Evolutionary conservation across 108 stramenopile species (phyloP), one percentile per base, ranked within the genome.

Genomic region (Pseudonitzschia pungens): DNA sequence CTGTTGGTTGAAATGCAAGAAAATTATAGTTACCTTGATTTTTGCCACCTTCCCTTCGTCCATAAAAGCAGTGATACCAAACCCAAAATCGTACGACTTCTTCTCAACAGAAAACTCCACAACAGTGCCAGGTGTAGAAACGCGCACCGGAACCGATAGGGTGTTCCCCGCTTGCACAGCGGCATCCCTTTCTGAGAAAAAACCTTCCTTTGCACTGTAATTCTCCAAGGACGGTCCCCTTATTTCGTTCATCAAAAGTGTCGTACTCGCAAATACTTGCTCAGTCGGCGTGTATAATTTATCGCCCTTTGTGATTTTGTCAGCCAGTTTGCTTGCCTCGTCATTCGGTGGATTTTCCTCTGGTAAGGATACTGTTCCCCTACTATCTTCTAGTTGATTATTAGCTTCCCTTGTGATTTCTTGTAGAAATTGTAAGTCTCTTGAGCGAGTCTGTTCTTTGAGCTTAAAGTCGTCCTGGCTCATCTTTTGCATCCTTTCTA

Each of bases 31-130:
- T 16, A 65, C 64, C 64, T 41, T 65, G 16, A 65, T 42, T 65
- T 65, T 65, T 65, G 42, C 42, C 41, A 43, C 64, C 36, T 41
- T 31, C 22, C 64, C 64, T 41, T 40, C 22, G 29, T 65, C 64
- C 40, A 65, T 16, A 20, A 65, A 65, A 12, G 64, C 64, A 5
- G 18, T n/a, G 10, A 65, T 65, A 41, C 64, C 64, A 43, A 65
- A 65, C 20, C 20, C 18, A 16, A 65, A 65, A 43, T 65, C 64
- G 42, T 65, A 65, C 42, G 64, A 41, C 16, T 65, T 65, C 64
- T 65, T 65, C 21, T 65, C 64, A 40, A 65, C 20, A 9, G 42
- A 29, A 42, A 43, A 65, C 36, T 65, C 64, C 9, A 65, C 64
- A 31, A 65, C n/a, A 43, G 64, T 40, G 20, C 64, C 64, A 29